These are phyloP conservation scores for Zymoseptoria passerinii DNA, from an alignment of 2,329 filamentous ascomycete species.

Conservation along the genomic window DNA sequence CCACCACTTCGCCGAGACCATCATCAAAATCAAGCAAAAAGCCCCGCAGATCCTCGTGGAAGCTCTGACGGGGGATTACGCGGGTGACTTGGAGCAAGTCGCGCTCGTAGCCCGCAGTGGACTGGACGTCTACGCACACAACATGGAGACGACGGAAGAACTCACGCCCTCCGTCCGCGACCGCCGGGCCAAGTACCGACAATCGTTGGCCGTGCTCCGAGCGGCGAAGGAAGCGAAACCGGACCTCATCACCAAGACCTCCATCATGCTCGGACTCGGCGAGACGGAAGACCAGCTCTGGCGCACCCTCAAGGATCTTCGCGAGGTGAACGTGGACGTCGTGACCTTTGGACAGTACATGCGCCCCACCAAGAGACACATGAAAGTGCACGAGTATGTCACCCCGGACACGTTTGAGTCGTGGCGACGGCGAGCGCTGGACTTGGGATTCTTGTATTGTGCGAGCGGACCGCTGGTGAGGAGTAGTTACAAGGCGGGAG, in stretches of 20 bases:
- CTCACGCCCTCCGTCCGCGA: slow-evolving; percentile 87
- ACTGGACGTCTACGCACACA: slow-evolving; percentile 93
- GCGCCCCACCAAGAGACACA: slow-evolving; percentile 95
- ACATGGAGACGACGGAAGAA: slow-evolving; percentile 88
- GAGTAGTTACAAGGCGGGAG: slow-evolving; percentile 94
- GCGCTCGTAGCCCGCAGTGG: slow-evolving; percentile 75
- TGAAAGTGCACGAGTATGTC: slow-evolving; percentile 93
- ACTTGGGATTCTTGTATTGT: slow-evolving; percentile 95
- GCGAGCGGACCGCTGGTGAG: slow-evolving; percentile 87
- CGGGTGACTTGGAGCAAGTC: slow-evolving; percentile 80
- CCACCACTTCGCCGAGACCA: slow-evolving; percentile 84
- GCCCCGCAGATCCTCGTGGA: slow-evolving; percentile 68
- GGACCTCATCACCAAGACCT: slow-evolving; percentile 93
- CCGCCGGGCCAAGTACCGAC: slow-evolving; percentile 77
- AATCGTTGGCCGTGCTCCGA: slow-evolving; percentile 70
- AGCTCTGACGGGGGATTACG: slow-evolving; percentile 79
- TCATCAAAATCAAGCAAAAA: slow-evolving; percentile 78
- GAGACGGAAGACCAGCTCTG: slow-evolving; percentile 83
- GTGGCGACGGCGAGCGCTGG: slow-evolving; percentile 82
- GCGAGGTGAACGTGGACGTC: slow-evolving; percentile 76
- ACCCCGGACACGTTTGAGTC: slow-evolving; percentile 84
- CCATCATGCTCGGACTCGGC: slow-evolving; percentile 89
- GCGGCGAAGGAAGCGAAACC: slow-evolving; percentile 71
- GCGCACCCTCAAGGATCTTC: slow-evolving; percentile 71
- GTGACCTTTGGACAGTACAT: slow-evolving; percentile 99